Evolutionary conservation across 768 basidiomycete species (phyloP).

Genomic region (Rhodotorula sphaerocarpa): DNA sequence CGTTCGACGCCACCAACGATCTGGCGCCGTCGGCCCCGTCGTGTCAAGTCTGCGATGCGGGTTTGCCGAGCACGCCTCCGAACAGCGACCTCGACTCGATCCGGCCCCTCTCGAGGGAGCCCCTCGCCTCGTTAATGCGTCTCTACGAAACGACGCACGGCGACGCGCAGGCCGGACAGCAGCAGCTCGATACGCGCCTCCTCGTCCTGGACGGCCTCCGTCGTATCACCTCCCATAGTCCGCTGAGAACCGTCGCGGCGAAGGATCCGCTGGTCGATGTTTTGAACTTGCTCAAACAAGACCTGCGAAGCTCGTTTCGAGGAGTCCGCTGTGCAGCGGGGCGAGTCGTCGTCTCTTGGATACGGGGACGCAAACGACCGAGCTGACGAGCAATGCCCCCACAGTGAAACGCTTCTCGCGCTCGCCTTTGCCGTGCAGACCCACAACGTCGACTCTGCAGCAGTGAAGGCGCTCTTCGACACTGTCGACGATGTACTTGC

Average conservation of each 20-base stretch:
- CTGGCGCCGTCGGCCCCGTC: not conserved
- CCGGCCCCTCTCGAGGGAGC: conserved; percentile 3
- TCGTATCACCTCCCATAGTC: conserved; percentile 17
- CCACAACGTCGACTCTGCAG: too few relatives aligned
- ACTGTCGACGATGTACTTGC: conserved; percentile 7
- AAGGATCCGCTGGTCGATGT: not conserved
- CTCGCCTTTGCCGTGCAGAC: conserved; percentile 16
- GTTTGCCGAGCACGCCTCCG: not conserved
- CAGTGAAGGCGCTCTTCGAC: conserved; percentile 1
- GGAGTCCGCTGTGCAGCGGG: conserved; percentile 31
- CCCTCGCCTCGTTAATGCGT: conserved; percentile 4
- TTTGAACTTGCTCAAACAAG: not conserved
- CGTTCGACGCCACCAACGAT: not conserved
- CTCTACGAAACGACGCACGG: too few relatives aligned
- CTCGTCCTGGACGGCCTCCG: not conserved
- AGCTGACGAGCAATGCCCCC: not conserved
- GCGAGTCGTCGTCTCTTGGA: conserved; percentile 1
- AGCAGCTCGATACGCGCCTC: too few relatives aligned
- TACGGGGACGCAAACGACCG: not conserved
- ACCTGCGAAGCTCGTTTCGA: conserved; percentile 14
- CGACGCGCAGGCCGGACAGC: too few relatives aligned
- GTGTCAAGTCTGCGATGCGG: conserved; percentile 25
- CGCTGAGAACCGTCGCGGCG: not conserved
- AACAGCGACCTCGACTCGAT: not conserved
- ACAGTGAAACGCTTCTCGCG: conserved; percentile 26